Percentiles rank a stretch among this genome's conserved stretches.
These are phyloP conservation scores for Citrus maxima DNA, from an alignment of 345 rosid genomes.

Conservation along the genomic window DNA sequence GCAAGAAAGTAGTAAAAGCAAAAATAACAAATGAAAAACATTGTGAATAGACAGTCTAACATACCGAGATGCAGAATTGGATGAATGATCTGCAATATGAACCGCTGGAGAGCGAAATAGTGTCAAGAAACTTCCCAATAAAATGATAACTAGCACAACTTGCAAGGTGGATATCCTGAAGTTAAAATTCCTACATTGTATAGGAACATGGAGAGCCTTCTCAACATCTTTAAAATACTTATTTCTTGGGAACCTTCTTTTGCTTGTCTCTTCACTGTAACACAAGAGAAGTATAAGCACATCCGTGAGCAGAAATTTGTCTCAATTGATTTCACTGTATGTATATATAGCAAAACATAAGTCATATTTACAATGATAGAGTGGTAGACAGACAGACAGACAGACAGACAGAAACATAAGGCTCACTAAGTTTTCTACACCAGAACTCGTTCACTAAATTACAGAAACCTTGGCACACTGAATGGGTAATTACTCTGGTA, in stretches of 20 bases:
- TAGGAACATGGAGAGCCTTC: slow-evolving; percentile 50
- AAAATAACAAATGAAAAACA: not conserved
- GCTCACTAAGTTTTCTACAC: not conserved
- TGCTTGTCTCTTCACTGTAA: slow-evolving; percentile 53
- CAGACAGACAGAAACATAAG: not conserved
- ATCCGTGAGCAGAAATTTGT: not conserved
- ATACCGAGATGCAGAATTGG: slow-evolving; percentile 35
- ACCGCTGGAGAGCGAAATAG: slow-evolving; percentile 63
- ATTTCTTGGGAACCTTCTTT: slow-evolving; percentile 45
- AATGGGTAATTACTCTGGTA: not conserved
- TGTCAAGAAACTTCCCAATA: slow-evolving; percentile 55
- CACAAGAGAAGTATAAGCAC: slow-evolving; percentile 1
- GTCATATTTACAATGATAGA: not conserved
- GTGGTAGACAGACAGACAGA: not conserved
- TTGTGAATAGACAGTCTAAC: not conserved
- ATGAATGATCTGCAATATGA: slow-evolving; percentile 51
- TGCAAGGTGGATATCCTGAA: slow-evolving; percentile 50
- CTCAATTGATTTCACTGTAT: not conserved
- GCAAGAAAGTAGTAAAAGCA: not conserved
- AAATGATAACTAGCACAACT: slow-evolving; percentile 48
- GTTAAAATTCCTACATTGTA: slow-evolving; percentile 54
- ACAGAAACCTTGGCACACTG: not conserved
- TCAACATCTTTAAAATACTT: slow-evolving; percentile 60
- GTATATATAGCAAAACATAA: not conserved
- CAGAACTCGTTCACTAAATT: not conserved